Conservation (phyloP, 1,284 basidiomycete genomes). For the Cutaneotrichosporon sp. region DNA sequence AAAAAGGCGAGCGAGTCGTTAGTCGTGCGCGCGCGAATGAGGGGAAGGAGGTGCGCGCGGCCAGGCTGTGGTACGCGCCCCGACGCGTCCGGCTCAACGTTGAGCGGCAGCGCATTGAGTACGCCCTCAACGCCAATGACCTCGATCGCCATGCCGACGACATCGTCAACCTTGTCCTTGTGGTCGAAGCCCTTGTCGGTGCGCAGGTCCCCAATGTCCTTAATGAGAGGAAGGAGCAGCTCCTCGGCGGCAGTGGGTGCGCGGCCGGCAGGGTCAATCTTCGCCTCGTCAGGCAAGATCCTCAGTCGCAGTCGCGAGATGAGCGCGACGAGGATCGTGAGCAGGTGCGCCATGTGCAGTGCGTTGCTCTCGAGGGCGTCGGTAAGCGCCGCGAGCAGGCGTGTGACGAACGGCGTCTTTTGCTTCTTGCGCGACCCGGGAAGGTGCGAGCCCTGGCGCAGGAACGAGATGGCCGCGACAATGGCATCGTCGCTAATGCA, state of each 20-base stretch:
- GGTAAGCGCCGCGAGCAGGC: slow-evolving; percentile 59
- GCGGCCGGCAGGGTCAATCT: slow-evolving; percentile 52
- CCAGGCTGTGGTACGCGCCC: slow-evolving; percentile 48
- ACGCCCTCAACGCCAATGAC: slow-evolving; percentile 79
- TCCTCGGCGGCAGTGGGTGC: slow-evolving; percentile 62
- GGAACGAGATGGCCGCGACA: slow-evolving; percentile 50
- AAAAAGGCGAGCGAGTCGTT: slow-evolving; percentile 82
- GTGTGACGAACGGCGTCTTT: slow-evolving; percentile 56
- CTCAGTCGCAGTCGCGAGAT: slow-evolving; percentile 49
- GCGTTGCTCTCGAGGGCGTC: slow-evolving; percentile 66
- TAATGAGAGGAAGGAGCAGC: slow-evolving; percentile 68
- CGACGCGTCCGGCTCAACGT: slow-evolving; percentile 67
- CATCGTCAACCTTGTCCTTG: slow-evolving; percentile 79
- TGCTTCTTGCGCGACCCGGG: slow-evolving; percentile 51
- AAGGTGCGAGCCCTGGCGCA: slow-evolving; percentile 33
- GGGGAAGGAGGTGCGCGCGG: slow-evolving; percentile 85
- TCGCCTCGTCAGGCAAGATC: slow-evolving; percentile 20
- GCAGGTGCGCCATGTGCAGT: slow-evolving; percentile 62
- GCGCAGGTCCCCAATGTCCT: slow-evolving; percentile 68
- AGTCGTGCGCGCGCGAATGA: slow-evolving; percentile 72
- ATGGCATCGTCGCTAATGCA: slow-evolving; percentile 67
- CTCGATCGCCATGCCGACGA: slow-evolving; percentile 74
- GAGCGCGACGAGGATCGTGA: slow-evolving; percentile 55
- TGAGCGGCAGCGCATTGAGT: slow-evolving; percentile 72
- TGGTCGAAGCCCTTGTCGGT: slow-evolving; percentile 78